Evolutionary conservation across 352 stramenopile genomes (phyloP).

Genomic region (Pythium utonaiense): DNA sequence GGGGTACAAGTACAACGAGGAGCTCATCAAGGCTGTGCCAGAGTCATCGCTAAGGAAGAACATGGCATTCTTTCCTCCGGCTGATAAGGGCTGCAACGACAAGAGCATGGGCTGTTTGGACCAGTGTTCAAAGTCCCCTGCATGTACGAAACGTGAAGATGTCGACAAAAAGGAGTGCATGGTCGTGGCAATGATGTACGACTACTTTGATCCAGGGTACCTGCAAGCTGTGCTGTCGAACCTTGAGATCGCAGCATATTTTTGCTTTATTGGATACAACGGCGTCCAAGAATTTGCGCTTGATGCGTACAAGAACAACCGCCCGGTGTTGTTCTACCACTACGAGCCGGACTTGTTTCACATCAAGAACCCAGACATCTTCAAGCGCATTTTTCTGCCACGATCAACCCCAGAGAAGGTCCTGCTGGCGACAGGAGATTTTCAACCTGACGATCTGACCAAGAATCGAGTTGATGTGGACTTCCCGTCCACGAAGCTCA

Average conservation of each 20-base stretch:
- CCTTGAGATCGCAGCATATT: slow-evolving; percentile 36
- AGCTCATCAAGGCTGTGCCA: slow-evolving; percentile 23
- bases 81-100: slow-evolving; percentile 18
- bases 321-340: slow-evolving; percentile 40
- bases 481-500: slow-evolving; percentile 25
- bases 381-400: slow-evolving; percentile 38
- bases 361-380: slow-evolving; percentile 21
- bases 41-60: slow-evolving; percentile 2
- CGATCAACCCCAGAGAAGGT: slow-evolving; percentile 17
- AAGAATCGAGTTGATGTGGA: slow-evolving; percentile 36
- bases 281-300: slow-evolving; percentile 17
- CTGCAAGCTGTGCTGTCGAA: slow-evolving; percentile 34
- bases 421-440: slow-evolving; percentile 12
- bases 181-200: slow-evolving; percentile 36
- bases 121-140: slow-evolving; percentile 3
- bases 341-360: slow-evolving; percentile 45
- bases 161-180: slow-evolving; percentile 29
- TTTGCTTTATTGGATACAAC: slow-evolving; percentile 32
- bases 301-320: slow-evolving; percentile 9
- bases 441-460: background rate
- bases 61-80: background rate
- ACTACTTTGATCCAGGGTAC: slow-evolving; percentile 32
- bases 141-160: slow-evolving; percentile 6
- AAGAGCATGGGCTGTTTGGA: background rate
- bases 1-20: slow-evolving; percentile 26